Conservation (phyloP, 2,329 filamentous ascomycete species). For the Sporothrix mexicana region DNA sequence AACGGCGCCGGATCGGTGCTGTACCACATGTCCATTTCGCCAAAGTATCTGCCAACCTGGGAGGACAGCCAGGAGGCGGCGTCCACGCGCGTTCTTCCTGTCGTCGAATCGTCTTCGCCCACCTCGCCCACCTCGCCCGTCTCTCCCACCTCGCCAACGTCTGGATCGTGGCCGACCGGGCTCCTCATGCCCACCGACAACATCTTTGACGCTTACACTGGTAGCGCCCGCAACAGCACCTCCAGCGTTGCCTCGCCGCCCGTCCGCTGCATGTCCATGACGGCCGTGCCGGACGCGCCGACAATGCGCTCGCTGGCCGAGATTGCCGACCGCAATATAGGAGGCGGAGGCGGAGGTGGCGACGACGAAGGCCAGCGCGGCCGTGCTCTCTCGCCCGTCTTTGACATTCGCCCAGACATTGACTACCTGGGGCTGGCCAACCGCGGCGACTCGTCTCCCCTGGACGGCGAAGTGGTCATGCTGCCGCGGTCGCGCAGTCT, state of each 20-base stretch:
- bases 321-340: not conserved
- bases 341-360: not conserved
- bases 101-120: not conserved
- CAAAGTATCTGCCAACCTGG: constrained; percentile 55
- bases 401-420: constrained; percentile 61
- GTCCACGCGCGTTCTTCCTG: not conserved
- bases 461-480: constrained; percentile 22
- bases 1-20: constrained; percentile 59
- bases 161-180: not conserved
- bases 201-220: no score
- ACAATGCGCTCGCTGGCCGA: not conserved
- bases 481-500: constrained; percentile 42
- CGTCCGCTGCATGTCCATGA: constrained; percentile 33
- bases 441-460: constrained; percentile 36
- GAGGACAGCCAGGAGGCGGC: constrained; percentile 21
- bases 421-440: constrained; percentile 59
- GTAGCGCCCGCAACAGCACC: not conserved
- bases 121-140: not conserved
- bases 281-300: constrained; percentile 14
- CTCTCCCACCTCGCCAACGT: not conserved
- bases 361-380: not conserved
- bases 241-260: not conserved
- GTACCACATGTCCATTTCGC: constrained; percentile 61
- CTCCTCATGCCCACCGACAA: not conserved
- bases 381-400: constrained; percentile 23